Percentiles rank a stretch among this genome's conserved stretches.
Evolutionary conservation across 208 protist species (phyloP).

Genomic region (Porcisia deanei): DNA sequence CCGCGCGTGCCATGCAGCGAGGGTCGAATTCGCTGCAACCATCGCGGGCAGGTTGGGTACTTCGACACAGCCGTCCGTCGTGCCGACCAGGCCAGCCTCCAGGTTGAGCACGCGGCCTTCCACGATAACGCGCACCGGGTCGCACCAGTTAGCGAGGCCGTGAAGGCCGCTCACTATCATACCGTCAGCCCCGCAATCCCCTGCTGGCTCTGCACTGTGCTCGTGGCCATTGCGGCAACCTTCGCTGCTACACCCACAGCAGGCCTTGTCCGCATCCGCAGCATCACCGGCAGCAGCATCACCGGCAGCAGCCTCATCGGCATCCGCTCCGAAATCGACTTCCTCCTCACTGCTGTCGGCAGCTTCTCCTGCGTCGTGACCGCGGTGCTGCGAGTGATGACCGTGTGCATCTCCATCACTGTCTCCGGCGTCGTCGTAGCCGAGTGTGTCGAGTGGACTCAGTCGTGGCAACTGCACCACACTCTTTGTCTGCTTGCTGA

Average conservation of each 20-base stretch:
- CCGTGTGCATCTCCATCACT: conserved; percentile 16
- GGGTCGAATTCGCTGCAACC: conserved; percentile 20
- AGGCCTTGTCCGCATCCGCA: not conserved
- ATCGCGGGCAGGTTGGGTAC: conserved; percentile 45
- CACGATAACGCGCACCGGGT: conserved; percentile 54
- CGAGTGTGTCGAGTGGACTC: conserved; percentile 63
- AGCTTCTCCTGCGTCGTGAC: conserved; percentile 23
- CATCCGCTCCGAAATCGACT: not conserved
- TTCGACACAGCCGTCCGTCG: conserved; percentile 67
- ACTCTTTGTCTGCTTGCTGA: conserved; percentile 72
- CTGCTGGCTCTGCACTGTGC: conserved; percentile 14
- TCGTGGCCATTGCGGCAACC: conserved; percentile 17
- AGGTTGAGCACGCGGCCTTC: conserved; percentile 69
- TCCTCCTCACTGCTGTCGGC: not conserved
- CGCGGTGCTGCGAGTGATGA: conserved; percentile 14
- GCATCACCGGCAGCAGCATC: not conserved
- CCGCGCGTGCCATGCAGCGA: conserved; percentile 13
- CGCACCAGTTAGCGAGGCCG: conserved; percentile 42
- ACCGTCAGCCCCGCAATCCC: conserved; percentile 1
- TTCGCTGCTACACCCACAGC: conserved; percentile 12
- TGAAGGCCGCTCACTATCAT: conserved; percentile 51
- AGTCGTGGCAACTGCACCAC: conserved; percentile 65
- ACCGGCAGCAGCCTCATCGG: not conserved
- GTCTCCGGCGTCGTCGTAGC: conserved; percentile 33
- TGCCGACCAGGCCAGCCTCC: conserved; percentile 47